Base-by-base conservation (phyloP, 2,329 filamentous ascomycete species). In the Apiospora pterosperma region DNA sequence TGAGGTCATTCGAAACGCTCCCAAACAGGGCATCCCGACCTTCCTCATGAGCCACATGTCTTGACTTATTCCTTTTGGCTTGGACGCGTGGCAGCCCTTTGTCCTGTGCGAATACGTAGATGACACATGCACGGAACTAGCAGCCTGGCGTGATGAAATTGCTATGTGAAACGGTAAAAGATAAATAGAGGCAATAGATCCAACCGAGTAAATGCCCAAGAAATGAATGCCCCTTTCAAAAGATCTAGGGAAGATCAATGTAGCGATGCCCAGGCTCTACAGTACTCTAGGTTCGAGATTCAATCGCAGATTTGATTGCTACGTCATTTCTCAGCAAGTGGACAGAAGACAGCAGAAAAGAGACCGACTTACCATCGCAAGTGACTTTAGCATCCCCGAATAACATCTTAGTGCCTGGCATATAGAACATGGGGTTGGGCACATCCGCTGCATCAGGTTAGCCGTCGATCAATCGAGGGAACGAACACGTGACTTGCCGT, bases 391-490 rank as follows among this genome's bases (percentile, higher is more conserved):
- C 93, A 79, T 97, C 93, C 31, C 93, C 93, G 78, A 97, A 97
- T 65, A 97, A 77, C 93, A 97, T 97, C 80, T 90, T 92, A 2
- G 93, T 93, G 62, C 90, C 90, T 4, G 91, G 90, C 91, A 94
- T 95, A 78, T 90, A 96, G 78, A 96, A 96, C 92, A 97, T 94
- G 1, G 93, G 93, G 74, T 97, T 97, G 12, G 91, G 91, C 11
- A 97, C 92, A 78, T 97, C 93, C 23, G 93, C 91, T 91, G 70
- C 41, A 36, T 28, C 11, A 58, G 3, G 63, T n/a, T 63, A 36
- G 36, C 5, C 21, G 21, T 2, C 34, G 31, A 62, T 58, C 36
- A 44, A 48, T 64, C 59, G 36, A 62, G 44, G 41, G 34, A 59
- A 65, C 61, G 64, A 36, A 59, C 36, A 14, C 59, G 39, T 28